Conservation (phyloP, 2,329 filamentous ascomycete genomes). For the Ascomycota sp. region DNA sequence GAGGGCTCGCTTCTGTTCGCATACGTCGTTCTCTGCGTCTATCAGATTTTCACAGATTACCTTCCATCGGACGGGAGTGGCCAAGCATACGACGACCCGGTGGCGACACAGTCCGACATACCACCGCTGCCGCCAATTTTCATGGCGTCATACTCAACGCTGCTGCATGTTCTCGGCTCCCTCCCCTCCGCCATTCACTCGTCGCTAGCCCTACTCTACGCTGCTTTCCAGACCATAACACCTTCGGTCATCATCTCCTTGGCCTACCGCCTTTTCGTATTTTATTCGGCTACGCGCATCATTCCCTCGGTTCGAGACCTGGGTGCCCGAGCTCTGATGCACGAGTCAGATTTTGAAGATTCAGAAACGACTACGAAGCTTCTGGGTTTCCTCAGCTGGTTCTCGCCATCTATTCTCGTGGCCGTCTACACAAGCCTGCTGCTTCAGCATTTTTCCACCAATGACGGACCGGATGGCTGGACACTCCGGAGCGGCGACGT, state of each 20-base stretch:
- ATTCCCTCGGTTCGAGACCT: conserved; percentile 83
- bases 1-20: conserved; percentile 91
- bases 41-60: conserved; percentile 98
- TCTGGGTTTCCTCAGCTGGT: conserved; percentile 74
- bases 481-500: conserved; percentile 59
- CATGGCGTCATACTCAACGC: conserved; percentile 91
- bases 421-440: conserved; percentile 90
- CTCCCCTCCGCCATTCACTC: conserved; percentile 72
- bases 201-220: conserved; percentile 67
- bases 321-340: conserved; percentile 61
- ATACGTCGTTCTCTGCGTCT: conserved; percentile 95
- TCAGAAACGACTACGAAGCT: conserved; percentile 63
- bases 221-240: conserved; percentile 86
- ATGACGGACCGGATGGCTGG: conserved; percentile 55
- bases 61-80: conserved; percentile 53
- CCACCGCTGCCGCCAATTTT: conserved; percentile 93
- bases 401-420: conserved; percentile 83
- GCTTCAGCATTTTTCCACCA: conserved; percentile 83
- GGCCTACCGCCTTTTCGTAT: conserved; percentile 80
- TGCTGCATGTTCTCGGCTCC: conserved; percentile 64
- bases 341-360: conserved; percentile 73
- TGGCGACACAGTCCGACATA: conserved; percentile 55
- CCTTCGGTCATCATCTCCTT: conserved; percentile 91
- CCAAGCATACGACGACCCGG: conserved; percentile 25
- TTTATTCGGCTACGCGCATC: conserved; percentile 88